Percentiles rank a stretch among this genome's conserved stretches.
These are phyloP conservation scores for Sclerotinia trifoliorum DNA, from an alignment of 2,329 filamentous ascomycete genomes.

Conservation along the genomic window DNA sequence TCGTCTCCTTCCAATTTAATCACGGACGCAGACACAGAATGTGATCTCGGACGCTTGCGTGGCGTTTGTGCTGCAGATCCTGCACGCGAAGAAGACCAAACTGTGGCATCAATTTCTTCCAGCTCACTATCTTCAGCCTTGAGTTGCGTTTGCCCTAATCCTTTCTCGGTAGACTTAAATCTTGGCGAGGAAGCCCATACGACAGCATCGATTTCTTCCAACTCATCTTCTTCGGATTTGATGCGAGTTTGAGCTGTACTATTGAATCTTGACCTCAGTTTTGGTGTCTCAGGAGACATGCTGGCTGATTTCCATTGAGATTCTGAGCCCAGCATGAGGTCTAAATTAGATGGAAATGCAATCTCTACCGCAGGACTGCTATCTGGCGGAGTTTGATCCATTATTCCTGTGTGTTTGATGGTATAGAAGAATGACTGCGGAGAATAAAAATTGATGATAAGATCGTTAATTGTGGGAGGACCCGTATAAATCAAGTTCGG, in stretches of 20 bases:
- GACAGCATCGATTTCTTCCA: neutral
- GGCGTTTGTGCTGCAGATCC: neutral
- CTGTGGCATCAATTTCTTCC: neutral
- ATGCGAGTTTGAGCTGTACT: neutral
- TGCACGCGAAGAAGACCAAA: neutral
- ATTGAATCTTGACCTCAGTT: too few relatives aligned
- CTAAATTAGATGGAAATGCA: neutral
- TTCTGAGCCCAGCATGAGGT: neutral
- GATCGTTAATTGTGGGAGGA: neutral
- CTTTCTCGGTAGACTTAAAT: too few relatives aligned
- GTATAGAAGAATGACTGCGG: neutral
- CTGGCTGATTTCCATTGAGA: neutral
- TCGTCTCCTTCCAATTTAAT: neutral
- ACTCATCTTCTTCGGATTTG: neutral
- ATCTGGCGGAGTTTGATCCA: neutral
- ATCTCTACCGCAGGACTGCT: neutral
- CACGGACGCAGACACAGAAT: neutral
- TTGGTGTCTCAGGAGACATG: neutral
- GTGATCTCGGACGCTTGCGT: neutral
- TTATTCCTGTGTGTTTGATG: neutral
- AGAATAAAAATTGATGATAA: neutral
- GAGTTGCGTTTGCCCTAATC: too few relatives aligned
- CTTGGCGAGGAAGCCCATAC: neutral
- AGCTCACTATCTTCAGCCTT: neutral
- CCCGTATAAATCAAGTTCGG: neutral